Evolutionary conservation across 345 rosid species (phyloP).

Genomic region (Pseudoturritis turrita): DNA sequence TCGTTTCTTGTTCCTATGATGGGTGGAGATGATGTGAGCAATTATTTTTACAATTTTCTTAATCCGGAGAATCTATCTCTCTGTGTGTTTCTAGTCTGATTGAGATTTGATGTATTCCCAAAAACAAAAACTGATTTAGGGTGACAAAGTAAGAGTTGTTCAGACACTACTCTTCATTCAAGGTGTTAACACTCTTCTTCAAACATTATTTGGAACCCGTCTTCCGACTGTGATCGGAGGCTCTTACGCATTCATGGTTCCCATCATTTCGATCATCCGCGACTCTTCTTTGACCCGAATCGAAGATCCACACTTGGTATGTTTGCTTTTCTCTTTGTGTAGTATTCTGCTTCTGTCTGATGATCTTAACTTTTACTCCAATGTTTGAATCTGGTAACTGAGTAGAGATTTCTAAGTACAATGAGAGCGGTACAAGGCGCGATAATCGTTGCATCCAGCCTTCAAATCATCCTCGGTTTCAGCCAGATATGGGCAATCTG

Average conservation of each 20-base stretch:
- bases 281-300: slow-evolving; percentile 74
- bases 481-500: slow-evolving; percentile 96
- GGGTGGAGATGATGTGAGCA: slow-evolving; percentile 89
- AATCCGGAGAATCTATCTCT: not conserved
- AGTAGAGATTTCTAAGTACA: slow-evolving; percentile 76
- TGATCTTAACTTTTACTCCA: not conserved
- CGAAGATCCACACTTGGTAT: slow-evolving; percentile 70
- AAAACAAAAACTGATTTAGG: slow-evolving; percentile 46
- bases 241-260: slow-evolving; percentile 96
- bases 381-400: not conserved
- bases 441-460: slow-evolving; percentile 86
- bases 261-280: slow-evolving; percentile 81
- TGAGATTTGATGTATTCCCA: not conserved
- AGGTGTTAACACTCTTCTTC: slow-evolving; percentile 89
- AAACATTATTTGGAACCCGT: slow-evolving; percentile 88
- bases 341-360: not conserved
- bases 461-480: slow-evolving; percentile 89
- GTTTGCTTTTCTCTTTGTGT: slow-evolving; percentile 17
- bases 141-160: slow-evolving; percentile 91
- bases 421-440: slow-evolving; percentile 99
- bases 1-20: slow-evolving; percentile 93
- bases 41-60: not conserved
- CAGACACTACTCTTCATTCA: slow-evolving; percentile 89
- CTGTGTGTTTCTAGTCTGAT: not conserved
- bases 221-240: slow-evolving; percentile 96